Evolutionary conservation across 768 basidiomycete species (phyloP), one percentile per base, ranked within the genome.

Genomic region (Plicaturopsis crispa): DNA sequence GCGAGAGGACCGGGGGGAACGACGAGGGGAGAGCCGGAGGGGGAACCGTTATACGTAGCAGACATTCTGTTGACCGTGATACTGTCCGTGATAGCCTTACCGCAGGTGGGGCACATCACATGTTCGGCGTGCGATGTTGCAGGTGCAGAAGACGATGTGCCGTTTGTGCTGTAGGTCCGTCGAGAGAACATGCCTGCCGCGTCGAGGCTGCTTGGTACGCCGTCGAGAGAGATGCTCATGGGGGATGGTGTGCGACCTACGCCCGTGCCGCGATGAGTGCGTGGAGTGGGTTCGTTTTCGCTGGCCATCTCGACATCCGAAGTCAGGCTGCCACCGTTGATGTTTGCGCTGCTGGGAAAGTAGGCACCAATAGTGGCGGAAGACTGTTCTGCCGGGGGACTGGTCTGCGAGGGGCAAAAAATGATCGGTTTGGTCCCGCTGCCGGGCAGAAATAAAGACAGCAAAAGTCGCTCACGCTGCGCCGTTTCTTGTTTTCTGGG

Each of bases 101-200:
- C 75, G 51, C 78, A 80, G 6, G 71, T 68, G 2, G 77, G 74
- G 51, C 78, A 80, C 6, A 57, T 48, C 46, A 66, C 54, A 45
- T 66, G 62, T 35, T 65, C 65, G 28, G 49, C 30, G 44, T 59
- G 55, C 12, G 67, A 56, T 2, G 70, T 69, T 3, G 72, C 53
- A 1, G 72, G 68, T 3, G 73, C 67, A 4, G 73, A 73, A 16
- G 57, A 50, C 23, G 53, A 56, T 4, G 19, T n/a, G 31, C 19
- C 31, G 14, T 46, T 48, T 40, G 49, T 48, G 28, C 39, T 40
- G 4, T 67, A 55, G 39, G 48, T 48, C 50, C 51, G 57, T 45
- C 52, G 53, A 42, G 38, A 35, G 58, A 56, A 47, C 39, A 63
- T 31, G 34, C 52, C 59, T 3, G 61, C 48, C 7, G 56, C 50